These are phyloP conservation scores for Tulasnella sp. DNA, from an alignment of 768 basidiomycete species.

Conservation along the genomic window DNA sequence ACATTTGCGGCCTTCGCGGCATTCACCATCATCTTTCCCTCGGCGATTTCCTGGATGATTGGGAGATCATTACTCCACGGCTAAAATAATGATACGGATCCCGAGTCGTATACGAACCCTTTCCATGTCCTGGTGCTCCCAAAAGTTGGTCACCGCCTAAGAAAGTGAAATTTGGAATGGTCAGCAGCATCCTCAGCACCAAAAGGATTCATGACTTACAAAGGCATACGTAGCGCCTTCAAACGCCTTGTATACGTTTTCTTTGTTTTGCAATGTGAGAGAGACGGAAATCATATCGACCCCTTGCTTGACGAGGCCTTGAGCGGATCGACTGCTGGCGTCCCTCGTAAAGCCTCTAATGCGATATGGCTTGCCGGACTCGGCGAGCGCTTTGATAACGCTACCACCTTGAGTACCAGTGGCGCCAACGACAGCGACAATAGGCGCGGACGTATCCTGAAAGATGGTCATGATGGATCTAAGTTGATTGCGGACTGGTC, in stretches of 20 bases:
- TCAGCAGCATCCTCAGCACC: too few species aligned
- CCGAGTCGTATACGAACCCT: background rate
- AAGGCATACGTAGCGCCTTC: constrained; percentile 23
- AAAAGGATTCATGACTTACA: too few species aligned
- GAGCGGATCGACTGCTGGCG: constrained; percentile 18
- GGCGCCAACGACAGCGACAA: too few species aligned
- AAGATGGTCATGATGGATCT: too few species aligned
- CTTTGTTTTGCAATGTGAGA: constrained; percentile 16
- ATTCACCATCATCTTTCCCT: constrained; percentile 20
- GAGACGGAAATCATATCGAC: constrained; percentile 24
- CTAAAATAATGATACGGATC: too few species aligned
- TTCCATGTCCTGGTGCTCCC: constrained; percentile 13
- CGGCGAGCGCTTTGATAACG: constrained; percentile 21
- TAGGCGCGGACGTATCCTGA: too few species aligned
- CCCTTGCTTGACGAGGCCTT: constrained; percentile 19
- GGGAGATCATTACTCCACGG: too few species aligned
- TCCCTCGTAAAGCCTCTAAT: constrained; percentile 24
- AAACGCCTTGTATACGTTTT: constrained; percentile 20
- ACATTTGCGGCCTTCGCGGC: constrained; percentile 17
- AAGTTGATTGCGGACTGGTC: too few species aligned
- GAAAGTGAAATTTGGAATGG: background rate
- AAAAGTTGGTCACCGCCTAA: constrained; percentile 18
- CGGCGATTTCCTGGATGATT: constrained; percentile 11
- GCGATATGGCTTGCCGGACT: constrained; percentile 18
- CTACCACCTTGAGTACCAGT: constrained; percentile 25